Base-by-base conservation (phyloP, 2,329 filamentous ascomycete species). In the Fusarium dimerum region DNA sequence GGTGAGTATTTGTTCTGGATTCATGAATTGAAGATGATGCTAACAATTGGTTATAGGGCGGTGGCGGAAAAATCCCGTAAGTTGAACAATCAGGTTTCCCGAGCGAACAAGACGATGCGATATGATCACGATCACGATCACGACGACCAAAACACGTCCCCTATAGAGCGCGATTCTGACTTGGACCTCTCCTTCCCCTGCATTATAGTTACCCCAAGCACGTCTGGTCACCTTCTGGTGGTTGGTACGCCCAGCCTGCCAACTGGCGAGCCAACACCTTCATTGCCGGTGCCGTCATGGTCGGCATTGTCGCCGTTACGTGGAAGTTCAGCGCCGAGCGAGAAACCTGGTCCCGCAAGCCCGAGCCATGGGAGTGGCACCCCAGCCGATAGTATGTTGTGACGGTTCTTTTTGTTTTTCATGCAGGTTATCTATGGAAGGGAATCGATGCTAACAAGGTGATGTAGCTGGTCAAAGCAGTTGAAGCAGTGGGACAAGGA, bases 201-300 rank as follows among this genome's bases (percentile, higher is more conserved):
- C 5, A 36, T 15, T 40, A 43, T 67, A 96, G 91, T 70, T 96
- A 96, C 77, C 92, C 92, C 74, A 97, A 96, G 82, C 93, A 99
- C 82, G 91, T 99, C 82, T 99, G 94, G 94, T 97, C 94, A 69
- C 94, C 94, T 57, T 82, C 93, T 61, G 94, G 94, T 82, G 94
- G 94, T 76, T 99, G 94, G 94, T 99, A 99, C 76, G 79, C 88
- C 49, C 93, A 96, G 73, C 94, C 94, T 48, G 80, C 83, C 63
- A 99, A 99, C 82, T 99, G 94, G 94, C 94, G 89, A 73, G 77
- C 79, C 67, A 99, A 99, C 80, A 99, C 94, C 6, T 81, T 87
- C 50, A 79, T 94, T 62, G 85, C 92, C 70, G 83, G 83, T 54
- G 81, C 78, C 44, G 82, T 88, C 50, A 78, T 94, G 47, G 61